Base-by-base conservation (phyloP, 2,329 filamentous ascomycete species). In the Colletotrichum lindemuthianum region DNA sequence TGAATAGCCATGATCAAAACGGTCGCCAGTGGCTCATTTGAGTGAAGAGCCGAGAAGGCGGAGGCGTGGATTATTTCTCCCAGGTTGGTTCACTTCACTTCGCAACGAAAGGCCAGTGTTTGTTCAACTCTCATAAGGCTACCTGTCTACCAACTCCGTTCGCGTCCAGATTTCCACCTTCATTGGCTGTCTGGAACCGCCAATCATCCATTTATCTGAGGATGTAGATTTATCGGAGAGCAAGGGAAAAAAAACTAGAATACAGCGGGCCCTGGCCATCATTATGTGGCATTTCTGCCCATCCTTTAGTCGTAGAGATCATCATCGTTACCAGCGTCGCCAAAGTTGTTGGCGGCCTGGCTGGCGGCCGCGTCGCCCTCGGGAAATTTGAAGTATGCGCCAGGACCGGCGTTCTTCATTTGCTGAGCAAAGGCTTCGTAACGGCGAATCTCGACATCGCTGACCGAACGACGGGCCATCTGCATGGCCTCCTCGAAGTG, bases 401-500 rank as follows among this genome's bases (percentile, higher is more conserved):
- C 95, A 43, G 94, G 94, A 55, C 93, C 94, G 65, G 92, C 90
- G 78, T 97, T 97, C 92, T 99, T 99, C 93, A 99, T 96, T 78
- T 95, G 95, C 83, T 98, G 95, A 44, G 95, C 92, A 74, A 99
- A 99, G 5, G 96, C 95, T 86, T 99, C 96, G 82, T 99, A 99
- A 67, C 95, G 91, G 75, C 96, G 92, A 73, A 99, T 97, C 86
- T 99, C 96, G 24, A 98, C 95, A 71, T 99, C 96, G 61, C 88
- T 94, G 71, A 99, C 96, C 34, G 96, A 98, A 76, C 92, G 89
- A 79, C 96, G 91, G 69, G 96, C 96, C 79, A 91, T 90, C 79
- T 92, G 89, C 96, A 99, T 99, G 48, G 96, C 96, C 86, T 99
- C 96, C 84, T 98, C 95, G 76, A 99, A 99, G 82, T 99, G 96